Conservation (phyloP, 75 land plant species). For the Selaginella moellendorffii region DNA sequence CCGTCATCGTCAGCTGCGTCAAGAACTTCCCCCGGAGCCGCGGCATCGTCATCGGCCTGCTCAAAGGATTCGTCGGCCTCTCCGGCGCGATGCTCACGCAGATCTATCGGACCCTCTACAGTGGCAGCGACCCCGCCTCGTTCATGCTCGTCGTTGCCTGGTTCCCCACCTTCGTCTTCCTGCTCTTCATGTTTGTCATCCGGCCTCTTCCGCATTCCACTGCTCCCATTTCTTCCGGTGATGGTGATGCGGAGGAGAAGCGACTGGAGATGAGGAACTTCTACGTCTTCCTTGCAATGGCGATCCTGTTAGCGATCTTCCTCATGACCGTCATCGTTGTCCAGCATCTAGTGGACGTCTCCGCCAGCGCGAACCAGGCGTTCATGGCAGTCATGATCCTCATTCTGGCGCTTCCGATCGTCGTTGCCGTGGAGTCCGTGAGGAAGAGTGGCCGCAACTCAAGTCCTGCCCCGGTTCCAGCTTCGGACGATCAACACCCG, state of each 20-base stretch:
- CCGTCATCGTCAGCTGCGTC: slow-evolving; percentile 5
- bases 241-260: neutral
- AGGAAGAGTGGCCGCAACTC: neutral
- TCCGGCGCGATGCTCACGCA: slow-evolving; percentile 74
- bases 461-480: neutral
- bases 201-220: slow-evolving; percentile 16
- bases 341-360: neutral
- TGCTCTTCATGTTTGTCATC: slow-evolving; percentile 16
- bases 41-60: slow-evolving; percentile 9
- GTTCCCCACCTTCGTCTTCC: slow-evolving; percentile 28
- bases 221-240: no score
- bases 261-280: neutral
- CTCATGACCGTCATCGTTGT: slow-evolving; percentile 5
- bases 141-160: slow-evolving; percentile 31
- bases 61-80: slow-evolving; percentile 59
- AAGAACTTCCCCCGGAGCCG: slow-evolving; percentile 3
- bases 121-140: slow-evolving; percentile 11
- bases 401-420: slow-evolving; percentile 5
- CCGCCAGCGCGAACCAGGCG: neutral
- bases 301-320: neutral
- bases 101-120: slow-evolving; percentile 32
- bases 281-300: neutral
- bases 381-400: neutral
- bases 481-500: neutral
- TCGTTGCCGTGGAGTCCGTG: neutral